Conservation (phyloP, 75 land plant species). For the Cupressus sempervirens region DNA sequence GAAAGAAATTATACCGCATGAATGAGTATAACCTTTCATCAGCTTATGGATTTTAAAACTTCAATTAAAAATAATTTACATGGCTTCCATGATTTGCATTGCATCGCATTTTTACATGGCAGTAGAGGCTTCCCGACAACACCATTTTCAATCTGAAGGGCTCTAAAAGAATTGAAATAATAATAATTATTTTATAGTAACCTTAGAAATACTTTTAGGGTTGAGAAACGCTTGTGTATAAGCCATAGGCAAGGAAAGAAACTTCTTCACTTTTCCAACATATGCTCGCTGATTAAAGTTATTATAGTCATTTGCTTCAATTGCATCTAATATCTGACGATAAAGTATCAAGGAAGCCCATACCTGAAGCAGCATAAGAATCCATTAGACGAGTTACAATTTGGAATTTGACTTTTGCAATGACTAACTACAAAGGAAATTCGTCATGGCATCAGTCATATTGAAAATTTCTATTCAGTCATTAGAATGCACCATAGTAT, state of each 20-base stretch:
- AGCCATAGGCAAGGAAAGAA: constrained; percentile 47
- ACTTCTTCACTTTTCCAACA: constrained; percentile 56
- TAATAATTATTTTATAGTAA: background rate
- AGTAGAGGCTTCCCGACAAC: background rate
- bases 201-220: background rate
- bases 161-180: too few species aligned
- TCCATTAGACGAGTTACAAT: background rate
- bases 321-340: constrained; percentile 61
- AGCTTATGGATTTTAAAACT: background rate
- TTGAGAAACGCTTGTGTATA: constrained; percentile 17
- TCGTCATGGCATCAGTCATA: too few species aligned
- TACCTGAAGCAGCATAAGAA: constrained; percentile 36
- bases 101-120: background rate
- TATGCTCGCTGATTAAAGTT: constrained; percentile 61
- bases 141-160: too few species aligned
- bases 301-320: constrained; percentile 67
- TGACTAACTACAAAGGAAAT: too few species aligned
- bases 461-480: too few species aligned
- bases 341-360: constrained; percentile 64
- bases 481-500: too few species aligned
- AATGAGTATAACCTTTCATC: background rate
- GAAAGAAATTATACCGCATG: too few species aligned
- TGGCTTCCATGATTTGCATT: background rate
- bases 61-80: background rate
- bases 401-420: background rate